Base-by-base conservation (phyloP, 129 eudicot species). In the Lactuca saligna region DNA sequence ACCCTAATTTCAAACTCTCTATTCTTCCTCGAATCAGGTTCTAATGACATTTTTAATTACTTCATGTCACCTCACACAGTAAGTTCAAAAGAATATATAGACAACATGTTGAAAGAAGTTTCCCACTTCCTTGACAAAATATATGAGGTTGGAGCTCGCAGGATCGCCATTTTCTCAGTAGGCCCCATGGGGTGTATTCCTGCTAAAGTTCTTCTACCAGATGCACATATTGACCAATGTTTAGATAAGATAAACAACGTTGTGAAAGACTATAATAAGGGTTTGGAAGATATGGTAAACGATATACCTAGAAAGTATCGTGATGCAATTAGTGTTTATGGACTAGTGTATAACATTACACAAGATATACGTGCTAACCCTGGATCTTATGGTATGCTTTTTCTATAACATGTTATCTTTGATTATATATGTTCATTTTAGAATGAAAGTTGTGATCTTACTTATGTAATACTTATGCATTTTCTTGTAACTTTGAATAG, bases 171-270 rank as follows among this genome's bases (percentile, higher is more conserved):
- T 12, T 84, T 84, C 59, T 80, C 81, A 0, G 71, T 84, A 4
- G 86, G 90, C n/a, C 90, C 84, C 0, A 83, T 78, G 3, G 90
- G 90, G 2, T 84, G 90, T 74, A 83, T 78, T 57, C 90, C 90
- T 9, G 90, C 86, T 6, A 66, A 86, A 63, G 25, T 76, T 10
- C 76, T 74, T 12, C 7, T 41, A 8, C 46, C 29, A 25, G 29
- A 41, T 41, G 20, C 78, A 50, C 85, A 83, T 3, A 68, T 54
- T 57, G 84, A 86, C 31, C 86, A 86, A 0, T 84, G 90, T 65
- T 81, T 34, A 56, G 84, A 79, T 54, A 81, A 68, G 78, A 75
- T 84, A 80, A 81, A 84, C 59, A 71, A 70, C 56, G 78, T 81
- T 79, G 86, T 76, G 15, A 84, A 78, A 72, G 46, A 69, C 56